Evolutionary conservation across 306 rosid genomes (phyloP), one percentile per base, ranked within the genome.

Genomic region (Cicer yamashitae): DNA sequence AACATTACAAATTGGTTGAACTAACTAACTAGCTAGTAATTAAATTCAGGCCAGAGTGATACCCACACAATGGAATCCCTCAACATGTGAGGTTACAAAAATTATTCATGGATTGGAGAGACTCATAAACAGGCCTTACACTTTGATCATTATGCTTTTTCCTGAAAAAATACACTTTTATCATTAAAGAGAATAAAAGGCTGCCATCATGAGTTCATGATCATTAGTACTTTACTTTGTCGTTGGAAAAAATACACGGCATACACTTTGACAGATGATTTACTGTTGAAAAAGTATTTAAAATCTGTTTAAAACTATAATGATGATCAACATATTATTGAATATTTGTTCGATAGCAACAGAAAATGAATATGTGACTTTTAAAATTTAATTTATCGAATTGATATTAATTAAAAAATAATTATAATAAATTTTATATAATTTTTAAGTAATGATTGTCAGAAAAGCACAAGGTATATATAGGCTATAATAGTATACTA

Each of bases 171-270:
- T 51, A 25, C 39, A 66, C 48, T 66, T 60, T 43, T 67, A 56
- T 79, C 56, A 73, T 76, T 76, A 65, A 77, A 73, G 78, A 50
- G 58, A 67, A 22, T 22, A 64, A 76, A 87, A 82, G 84, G 71
- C 5, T 14, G 25, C 4, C 52, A 82, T 84, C 74, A 87, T 81
- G 70, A 62, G 79, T 68, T 84, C 74, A 87, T 81, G 73, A 62
- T 81, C 68, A 63, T 56, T 60, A 73, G 76, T 63, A 65, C 74
- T 73, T 25, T 66, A 65, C 74, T 73, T 25, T 66, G 74, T 77
- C 68, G 59, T 76, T 78, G 73, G 68, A 73, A 56, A 34, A 65
- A 54, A 57, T 43, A 41, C 82, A 82, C 37, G 2, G 25, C 20
- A 18, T 18, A 22, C 25, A 22, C 2, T 22, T 22, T 22, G 25